Conservation (phyloP, 2,329 filamentous ascomycete genomes). For the Calonectria pteridis region DNA sequence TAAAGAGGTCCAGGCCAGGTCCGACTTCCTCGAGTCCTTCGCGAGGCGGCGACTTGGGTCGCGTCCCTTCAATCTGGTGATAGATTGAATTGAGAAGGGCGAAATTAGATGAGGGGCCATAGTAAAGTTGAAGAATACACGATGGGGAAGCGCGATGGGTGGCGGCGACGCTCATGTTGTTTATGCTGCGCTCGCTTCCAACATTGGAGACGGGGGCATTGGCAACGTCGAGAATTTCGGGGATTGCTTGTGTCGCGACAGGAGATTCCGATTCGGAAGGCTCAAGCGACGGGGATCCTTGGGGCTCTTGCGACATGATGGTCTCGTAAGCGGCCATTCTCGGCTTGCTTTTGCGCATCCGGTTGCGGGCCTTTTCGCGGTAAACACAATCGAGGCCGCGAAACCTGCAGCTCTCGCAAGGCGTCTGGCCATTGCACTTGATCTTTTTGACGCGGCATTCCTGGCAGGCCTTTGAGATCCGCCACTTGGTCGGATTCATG, state of each 20-base stretch:
- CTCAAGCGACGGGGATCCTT: constrained; percentile 31
- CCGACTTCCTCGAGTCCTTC: constrained; percentile 48
- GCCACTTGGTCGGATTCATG: constrained; percentile 47
- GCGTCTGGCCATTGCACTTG: constrained; percentile 48
- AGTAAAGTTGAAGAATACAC: constrained; percentile 59
- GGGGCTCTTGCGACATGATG: constrained; percentile 37
- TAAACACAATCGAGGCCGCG: constrained; percentile 46
- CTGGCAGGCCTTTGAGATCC: constrained; percentile 51
- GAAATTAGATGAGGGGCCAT: constrained; percentile 61
- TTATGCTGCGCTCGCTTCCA: constrained; percentile 45
- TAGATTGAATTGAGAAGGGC: constrained; percentile 52
- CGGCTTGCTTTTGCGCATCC: constrained; percentile 42
- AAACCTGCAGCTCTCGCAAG: constrained; percentile 46
- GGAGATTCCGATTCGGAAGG: constrained; percentile 39
- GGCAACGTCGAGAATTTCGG: constrained; percentile 22
- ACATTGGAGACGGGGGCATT: constrained; percentile 26
- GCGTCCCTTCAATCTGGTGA: constrained; percentile 48
- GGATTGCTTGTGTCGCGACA: constrained; percentile 34
- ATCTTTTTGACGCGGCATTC: constrained; percentile 50
- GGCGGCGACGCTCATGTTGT: constrained; percentile 58
- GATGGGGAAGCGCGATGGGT: constrained; percentile 59
- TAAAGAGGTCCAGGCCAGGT: constrained; percentile 48
- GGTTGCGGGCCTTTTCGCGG: constrained; percentile 48
- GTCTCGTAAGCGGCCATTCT: constrained; percentile 39
- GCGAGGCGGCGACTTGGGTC: constrained; percentile 36